Percentiles rank a stretch among this genome's conserved stretches.
These are phyloP conservation scores for Huntiella moniliformis DNA, from an alignment of 2,329 filamentous ascomycete genomes.

Conservation along the genomic window DNA sequence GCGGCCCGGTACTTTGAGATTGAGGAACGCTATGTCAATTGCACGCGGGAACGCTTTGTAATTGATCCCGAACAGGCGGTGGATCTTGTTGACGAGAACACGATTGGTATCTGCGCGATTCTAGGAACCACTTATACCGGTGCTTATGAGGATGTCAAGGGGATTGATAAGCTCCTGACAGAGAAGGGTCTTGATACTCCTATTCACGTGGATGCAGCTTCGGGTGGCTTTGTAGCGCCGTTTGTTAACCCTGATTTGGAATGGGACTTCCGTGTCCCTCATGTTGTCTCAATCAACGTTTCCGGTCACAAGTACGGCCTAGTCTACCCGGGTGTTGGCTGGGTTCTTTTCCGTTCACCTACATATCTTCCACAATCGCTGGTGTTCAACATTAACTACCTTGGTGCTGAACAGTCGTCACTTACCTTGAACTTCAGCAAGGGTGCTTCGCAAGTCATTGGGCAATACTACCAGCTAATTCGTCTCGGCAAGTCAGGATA, in stretches of 20 bases:
- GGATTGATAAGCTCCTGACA: slow-evolving; percentile 70
- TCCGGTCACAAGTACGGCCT: slow-evolving; percentile 71
- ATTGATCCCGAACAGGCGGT: slow-evolving; percentile 46
- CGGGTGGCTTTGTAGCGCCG: slow-evolving; percentile 80
- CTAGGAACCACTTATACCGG: slow-evolving; percentile 77
- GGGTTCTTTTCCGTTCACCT: slow-evolving; percentile 74
- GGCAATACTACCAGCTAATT: slow-evolving; percentile 94
- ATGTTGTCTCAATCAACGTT: slow-evolving; percentile 83
- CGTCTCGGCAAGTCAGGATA: slow-evolving; percentile 86
- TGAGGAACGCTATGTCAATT: slow-evolving; percentile 65
- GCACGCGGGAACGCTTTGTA: slow-evolving; percentile 40
- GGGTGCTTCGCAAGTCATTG: slow-evolving; percentile 83
- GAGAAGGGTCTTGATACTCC: slow-evolving; percentile 58
- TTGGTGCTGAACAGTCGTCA: slow-evolving; percentile 83
- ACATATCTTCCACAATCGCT: slow-evolving; percentile 77
- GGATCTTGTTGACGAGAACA: slow-evolving; percentile 44
- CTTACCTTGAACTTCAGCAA: slow-evolving; percentile 98
- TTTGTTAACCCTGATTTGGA: slow-evolving; percentile 69
- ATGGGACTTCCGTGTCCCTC: slow-evolving; percentile 84
- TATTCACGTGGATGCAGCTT: slow-evolving; percentile 88
- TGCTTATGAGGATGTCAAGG: slow-evolving; percentile 87
- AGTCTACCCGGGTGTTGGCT: slow-evolving; percentile 82
- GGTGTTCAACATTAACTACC: slow-evolving; percentile 98
- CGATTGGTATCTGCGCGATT: slow-evolving; percentile 82
- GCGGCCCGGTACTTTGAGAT: slow-evolving; percentile 77